Conservation (phyloP, 345 rosid genomes). For the Mercurialis annua region DNA sequence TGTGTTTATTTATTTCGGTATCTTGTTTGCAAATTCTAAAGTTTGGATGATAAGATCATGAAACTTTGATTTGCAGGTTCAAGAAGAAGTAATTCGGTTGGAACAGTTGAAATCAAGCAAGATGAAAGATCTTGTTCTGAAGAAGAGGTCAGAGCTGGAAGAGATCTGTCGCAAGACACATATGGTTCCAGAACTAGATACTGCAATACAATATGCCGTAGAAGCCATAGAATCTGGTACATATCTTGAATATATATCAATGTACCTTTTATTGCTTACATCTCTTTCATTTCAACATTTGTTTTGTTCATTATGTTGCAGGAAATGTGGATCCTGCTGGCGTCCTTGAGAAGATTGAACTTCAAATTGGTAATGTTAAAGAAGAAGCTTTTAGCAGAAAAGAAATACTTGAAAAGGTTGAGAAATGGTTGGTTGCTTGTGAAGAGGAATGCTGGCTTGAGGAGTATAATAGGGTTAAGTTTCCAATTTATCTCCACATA, state of each 20-base stretch:
- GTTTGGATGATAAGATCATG: neutral
- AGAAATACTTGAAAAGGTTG: constrained; percentile 89
- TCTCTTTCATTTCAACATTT: neutral
- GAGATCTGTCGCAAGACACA: constrained; percentile 92
- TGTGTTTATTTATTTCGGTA: constrained; percentile 2
- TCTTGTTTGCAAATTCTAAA: neutral
- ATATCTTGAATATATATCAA: neutral
- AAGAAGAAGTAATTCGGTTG: constrained; percentile 78
- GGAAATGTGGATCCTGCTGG: constrained; percentile 64
- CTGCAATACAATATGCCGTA: constrained; percentile 60
- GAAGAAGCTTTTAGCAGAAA: constrained; percentile 91
- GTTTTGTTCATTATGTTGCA: constrained; percentile 18
- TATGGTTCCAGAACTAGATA: constrained; percentile 60
- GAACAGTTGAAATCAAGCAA: constrained; percentile 88
- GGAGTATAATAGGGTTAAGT: constrained; percentile 85
- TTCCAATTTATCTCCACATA: constrained; percentile 4
- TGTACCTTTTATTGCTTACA: neutral
- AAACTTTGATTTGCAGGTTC: constrained; percentile 51
- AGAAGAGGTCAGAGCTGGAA: constrained; percentile 83
- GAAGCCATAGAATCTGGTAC: constrained; percentile 84
- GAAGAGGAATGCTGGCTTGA: constrained; percentile 99
- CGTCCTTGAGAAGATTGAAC: constrained; percentile 77
- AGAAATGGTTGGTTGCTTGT: constrained; percentile 92
- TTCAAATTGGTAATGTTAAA: constrained; percentile 71
- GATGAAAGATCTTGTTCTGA: constrained; percentile 95